Conservation (phyloP, 805 yeast species). For the Candida coquimbonensis region DNA sequence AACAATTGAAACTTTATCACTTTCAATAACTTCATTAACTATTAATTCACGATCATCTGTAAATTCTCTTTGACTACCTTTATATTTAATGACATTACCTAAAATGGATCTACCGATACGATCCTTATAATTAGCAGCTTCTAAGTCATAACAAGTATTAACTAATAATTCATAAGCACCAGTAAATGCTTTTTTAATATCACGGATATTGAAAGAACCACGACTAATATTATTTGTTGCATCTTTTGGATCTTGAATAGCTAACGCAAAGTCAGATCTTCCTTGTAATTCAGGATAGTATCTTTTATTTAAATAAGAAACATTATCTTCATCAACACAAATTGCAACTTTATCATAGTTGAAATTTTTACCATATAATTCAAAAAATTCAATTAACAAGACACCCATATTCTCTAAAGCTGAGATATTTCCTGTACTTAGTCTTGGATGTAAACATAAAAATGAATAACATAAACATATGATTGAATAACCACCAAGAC, state of each 20-base stretch:
- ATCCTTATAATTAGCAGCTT: constrained; percentile 55
- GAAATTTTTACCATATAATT: constrained; percentile 83
- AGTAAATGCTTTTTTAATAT: constrained; percentile 76
- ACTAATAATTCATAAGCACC: constrained; percentile 79
- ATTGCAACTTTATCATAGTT: constrained; percentile 76
- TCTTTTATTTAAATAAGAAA: constrained; percentile 54
- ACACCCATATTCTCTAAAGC: constrained; percentile 78
- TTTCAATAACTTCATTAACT: constrained; percentile 48
- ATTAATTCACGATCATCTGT: constrained; percentile 65
- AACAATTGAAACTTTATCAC: constrained; percentile 21
- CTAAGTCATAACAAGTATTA: constrained; percentile 68
- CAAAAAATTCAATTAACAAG: constrained; percentile 83
- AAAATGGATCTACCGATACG: constrained; percentile 67
- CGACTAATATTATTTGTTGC: constrained; percentile 75
- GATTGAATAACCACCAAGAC: constrained; percentile 91
- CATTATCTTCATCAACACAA: constrained; percentile 49
- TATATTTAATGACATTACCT: constrained; percentile 71
- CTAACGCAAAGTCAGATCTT: constrained; percentile 50
- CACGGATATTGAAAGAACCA: constrained; percentile 74
- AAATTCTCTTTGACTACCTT: constrained; percentile 70
- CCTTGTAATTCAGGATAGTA: constrained; percentile 45
- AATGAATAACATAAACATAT: constrained; percentile 81
- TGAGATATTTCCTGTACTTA: constrained; percentile 57
- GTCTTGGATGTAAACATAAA: constrained; percentile 69
- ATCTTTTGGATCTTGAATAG: constrained; percentile 88